A percentile compares a stretch with the other conserved stretches of the same genome.
These are phyloP conservation scores for Phanerochaete carnosa DNA, from an alignment of 768 basidiomycete genomes.

Conservation along the genomic window DNA sequence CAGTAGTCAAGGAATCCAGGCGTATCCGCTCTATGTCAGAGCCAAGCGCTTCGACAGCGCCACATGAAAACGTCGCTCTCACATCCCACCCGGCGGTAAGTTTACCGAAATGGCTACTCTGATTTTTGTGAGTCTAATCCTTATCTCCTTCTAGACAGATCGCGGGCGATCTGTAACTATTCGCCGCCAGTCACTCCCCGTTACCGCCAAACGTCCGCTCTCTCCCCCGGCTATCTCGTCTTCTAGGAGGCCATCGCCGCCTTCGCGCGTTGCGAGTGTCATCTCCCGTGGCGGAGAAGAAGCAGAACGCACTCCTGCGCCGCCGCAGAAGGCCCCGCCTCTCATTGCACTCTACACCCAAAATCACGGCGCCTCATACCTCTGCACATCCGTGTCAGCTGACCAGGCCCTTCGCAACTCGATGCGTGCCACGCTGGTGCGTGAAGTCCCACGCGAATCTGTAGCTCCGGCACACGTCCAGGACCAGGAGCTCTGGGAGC, in stretches of 20 bases:
- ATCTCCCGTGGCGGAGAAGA: not conserved
- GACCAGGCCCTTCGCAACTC: slow-evolving; percentile 9
- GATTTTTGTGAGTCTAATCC: not conserved
- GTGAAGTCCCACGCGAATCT: slow-evolving; percentile 6
- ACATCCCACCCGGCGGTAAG: not conserved
- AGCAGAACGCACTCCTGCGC: not conserved
- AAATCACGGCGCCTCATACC: slow-evolving; percentile 14
- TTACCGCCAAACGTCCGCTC: not conserved
- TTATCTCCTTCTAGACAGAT: not conserved
- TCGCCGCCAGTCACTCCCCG: not conserved
- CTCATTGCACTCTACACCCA: slow-evolving; percentile 16
- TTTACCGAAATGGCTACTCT: not conserved
- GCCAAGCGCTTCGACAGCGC: not conserved
- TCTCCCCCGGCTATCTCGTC: not conserved
- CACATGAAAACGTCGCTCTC: not conserved
- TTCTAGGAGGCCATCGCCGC: not conserved
- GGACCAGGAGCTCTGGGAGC: slow-evolving; percentile 10
- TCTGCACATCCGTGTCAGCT: slow-evolving; percentile 7
- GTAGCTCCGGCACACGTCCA: not conserved
- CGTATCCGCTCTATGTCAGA: slow-evolving; percentile 8
- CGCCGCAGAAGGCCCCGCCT: slow-evolving; percentile 17
- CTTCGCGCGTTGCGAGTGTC: not conserved
- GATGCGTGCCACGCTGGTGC: slow-evolving; percentile 9
- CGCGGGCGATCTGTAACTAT: slow-evolving; percentile 2
- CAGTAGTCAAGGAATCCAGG: not conserved